Percentiles rank a stretch among this genome's conserved stretches.
Evolutionary conservation across 2,329 filamentous ascomycete genomes (phyloP).

Genomic region (Trematosphaeria pertusa): DNA sequence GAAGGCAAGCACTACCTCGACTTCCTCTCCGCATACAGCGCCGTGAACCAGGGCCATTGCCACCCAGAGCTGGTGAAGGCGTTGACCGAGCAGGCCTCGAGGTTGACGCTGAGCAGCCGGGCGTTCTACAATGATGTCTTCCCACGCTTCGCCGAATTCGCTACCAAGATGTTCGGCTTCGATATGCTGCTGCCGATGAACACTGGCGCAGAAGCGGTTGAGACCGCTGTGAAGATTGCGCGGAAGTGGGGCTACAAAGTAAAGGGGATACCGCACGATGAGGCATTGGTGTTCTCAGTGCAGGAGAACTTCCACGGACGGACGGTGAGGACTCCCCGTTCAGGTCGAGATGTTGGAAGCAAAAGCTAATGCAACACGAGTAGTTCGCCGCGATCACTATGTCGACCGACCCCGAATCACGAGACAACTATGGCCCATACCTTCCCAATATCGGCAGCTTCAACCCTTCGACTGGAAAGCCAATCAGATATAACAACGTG

Average conservation of each 20-base stretch:
- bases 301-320: constrained; percentile 95
- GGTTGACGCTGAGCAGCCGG: constrained; percentile 88
- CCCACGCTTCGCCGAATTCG: constrained; percentile 91
- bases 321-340: constrained; percentile 69
- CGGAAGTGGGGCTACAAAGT: constrained; percentile 98
- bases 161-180: constrained; percentile 87
- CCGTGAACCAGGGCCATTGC: constrained; percentile 97
- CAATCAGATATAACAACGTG: constrained; percentile 87
- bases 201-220: constrained; percentile 93
- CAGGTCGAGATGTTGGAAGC: neutral
- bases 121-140: constrained; percentile 99
- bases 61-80: constrained; percentile 95
- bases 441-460: constrained; percentile 84
- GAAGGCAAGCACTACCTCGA: constrained; percentile 92
- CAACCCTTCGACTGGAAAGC: constrained; percentile 76
- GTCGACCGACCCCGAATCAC: constrained; percentile 93
- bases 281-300: constrained; percentile 84
- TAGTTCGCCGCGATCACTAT: constrained; percentile 94
- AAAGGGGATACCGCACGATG: constrained; percentile 84
- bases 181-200: constrained; percentile 99
- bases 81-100: constrained; percentile 84
- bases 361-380: constrained; percentile 18
- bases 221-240: constrained; percentile 95
- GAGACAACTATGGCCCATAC: constrained; percentile 96
- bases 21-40: constrained; percentile 97